Evolutionary conservation across 345 rosid genomes (phyloP).

Genomic region (Linum trigynum): DNA sequence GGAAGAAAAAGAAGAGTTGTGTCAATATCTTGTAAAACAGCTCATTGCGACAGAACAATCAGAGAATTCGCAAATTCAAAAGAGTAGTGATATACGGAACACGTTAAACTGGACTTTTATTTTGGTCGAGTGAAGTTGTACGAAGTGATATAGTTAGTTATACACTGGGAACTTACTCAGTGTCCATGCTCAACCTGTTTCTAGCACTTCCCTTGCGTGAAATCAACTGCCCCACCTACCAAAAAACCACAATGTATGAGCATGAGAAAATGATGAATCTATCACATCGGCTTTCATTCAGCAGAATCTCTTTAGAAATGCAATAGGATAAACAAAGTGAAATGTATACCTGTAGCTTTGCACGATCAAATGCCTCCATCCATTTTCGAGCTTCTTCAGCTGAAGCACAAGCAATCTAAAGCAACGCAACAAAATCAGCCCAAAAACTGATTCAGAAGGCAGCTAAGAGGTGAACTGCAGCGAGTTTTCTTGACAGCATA

Average conservation of each 20-base stretch:
- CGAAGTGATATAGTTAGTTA: constrained; percentile 5
- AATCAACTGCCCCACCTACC: constrained; percentile 71
- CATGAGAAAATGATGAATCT: constrained; percentile 6
- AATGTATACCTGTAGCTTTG: constrained; percentile 78
- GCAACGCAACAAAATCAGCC: constrained; percentile 18
- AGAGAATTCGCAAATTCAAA: no score
- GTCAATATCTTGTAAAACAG: no score
- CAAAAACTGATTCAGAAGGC: constrained; percentile 3
- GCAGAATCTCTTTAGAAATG: no score
- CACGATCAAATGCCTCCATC: constrained; percentile 92
- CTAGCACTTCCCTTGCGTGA: constrained; percentile 52
- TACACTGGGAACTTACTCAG: constrained; percentile 49
- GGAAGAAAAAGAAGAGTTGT: no score
- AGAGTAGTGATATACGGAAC: no score
- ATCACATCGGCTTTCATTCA: background rate
- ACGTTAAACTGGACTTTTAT: background rate
- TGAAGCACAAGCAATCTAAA: constrained; percentile 80
- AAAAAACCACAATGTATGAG: constrained; percentile 10
- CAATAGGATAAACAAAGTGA: background rate
- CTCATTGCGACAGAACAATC: no score
- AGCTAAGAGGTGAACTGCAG: constrained; percentile 3
- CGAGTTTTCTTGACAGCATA: constrained; percentile 1
- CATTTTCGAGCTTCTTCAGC: constrained; percentile 86
- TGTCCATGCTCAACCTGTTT: constrained; percentile 67
- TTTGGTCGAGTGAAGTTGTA: background rate